Base-by-base conservation (phyloP, 148 eudicot genomes). In the Fagopyrum esculentum region DNA sequence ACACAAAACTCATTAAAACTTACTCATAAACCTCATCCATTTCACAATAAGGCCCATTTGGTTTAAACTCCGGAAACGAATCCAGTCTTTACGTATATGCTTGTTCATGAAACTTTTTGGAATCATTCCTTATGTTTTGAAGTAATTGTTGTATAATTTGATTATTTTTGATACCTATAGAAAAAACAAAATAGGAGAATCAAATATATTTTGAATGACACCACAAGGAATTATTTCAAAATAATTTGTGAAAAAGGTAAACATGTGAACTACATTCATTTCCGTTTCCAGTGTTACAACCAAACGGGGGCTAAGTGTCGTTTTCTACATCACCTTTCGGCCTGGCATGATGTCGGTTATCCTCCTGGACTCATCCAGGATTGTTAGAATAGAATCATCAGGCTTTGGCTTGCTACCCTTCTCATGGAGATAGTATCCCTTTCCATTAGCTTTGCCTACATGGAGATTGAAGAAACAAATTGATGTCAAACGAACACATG, bases 341-440 rank as follows among this genome's bases (percentile, higher is more conserved):
- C 85, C 85, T 26, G 89, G 96, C 93, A 94, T 85, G 40, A 87
- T 55, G 76, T 92, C 92, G 76, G 87, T 83, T 69, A 83, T 72
- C 86, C 86, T 90, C 80, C 86, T 81, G 76, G 91, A 85, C 86
- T 94, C 97, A 84, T 94, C 93, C 71, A 94, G 80, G 71, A 94
- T 84, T 10, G 97, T 88, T 60, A 87, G 83, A 70, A 94, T 89
- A 46, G 89, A 86, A 30, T 76, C 85, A 79, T 94, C 97, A 43
- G 98, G 93, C 81, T 83, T 94, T 57, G 98, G 98, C 80, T 91
- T 90, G 85, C 84, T 85, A 76, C 98, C 96, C 82, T 94, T 94
- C 78, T 90, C 90, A 73, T 94, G 88, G 22, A 82, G 74, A 60
- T 91, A 94, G 78, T 87, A 94, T 76, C 98, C 98, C 84, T 86